A percentile compares a stretch with the other conserved stretches of the same genome.
Evolutionary conservation across 2,329 filamentous ascomycete genomes (phyloP).

Genomic region (Aspergillus candidus): DNA sequence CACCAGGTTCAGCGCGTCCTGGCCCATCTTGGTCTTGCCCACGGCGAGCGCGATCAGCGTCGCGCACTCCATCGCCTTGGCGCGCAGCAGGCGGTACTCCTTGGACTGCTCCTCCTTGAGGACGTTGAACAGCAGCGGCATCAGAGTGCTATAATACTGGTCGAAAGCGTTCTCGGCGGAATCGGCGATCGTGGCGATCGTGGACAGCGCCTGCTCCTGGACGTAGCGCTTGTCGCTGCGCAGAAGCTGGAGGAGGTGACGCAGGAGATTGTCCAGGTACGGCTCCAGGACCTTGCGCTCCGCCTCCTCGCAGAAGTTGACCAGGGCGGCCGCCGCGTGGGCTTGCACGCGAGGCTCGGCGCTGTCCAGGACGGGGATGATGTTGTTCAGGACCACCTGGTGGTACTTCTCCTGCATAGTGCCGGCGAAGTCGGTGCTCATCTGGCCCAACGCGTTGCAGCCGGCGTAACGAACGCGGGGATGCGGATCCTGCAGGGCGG

Average conservation of each 20-base stretch:
- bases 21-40: constrained; percentile 83
- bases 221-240: constrained; percentile 93
- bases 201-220: constrained; percentile 94
- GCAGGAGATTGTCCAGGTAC: constrained; percentile 82
- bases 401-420: constrained; percentile 98
- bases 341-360: constrained; percentile 91
- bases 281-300: constrained; percentile 88
- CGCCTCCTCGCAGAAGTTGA: constrained; percentile 98
- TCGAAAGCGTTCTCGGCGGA: constrained; percentile 91
- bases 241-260: constrained; percentile 77
- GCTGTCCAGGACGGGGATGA: constrained; percentile 86
- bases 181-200: constrained; percentile 97
- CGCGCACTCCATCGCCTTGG: constrained; percentile 98
- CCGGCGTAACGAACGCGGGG: constrained; percentile 94
- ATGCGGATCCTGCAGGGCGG: constrained; percentile 81
- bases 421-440: constrained; percentile 98
- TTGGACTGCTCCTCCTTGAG: constrained; percentile 85
- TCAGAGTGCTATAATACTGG: constrained; percentile 91
- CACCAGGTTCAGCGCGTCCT: constrained; percentile 80
- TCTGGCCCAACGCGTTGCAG: constrained; percentile 97
- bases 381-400: constrained; percentile 75
- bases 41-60: constrained; percentile 91
- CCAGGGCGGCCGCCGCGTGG: constrained; percentile 91
- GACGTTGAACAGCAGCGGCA: constrained; percentile 90
- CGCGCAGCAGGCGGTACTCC: constrained; percentile 82